Percentiles rank a stretch among this genome's conserved stretches.
These are phyloP conservation scores for Coemansia pectinata DNA, from an alignment of 192 early-diverging fungal genomes.

Conservation along the genomic window DNA sequence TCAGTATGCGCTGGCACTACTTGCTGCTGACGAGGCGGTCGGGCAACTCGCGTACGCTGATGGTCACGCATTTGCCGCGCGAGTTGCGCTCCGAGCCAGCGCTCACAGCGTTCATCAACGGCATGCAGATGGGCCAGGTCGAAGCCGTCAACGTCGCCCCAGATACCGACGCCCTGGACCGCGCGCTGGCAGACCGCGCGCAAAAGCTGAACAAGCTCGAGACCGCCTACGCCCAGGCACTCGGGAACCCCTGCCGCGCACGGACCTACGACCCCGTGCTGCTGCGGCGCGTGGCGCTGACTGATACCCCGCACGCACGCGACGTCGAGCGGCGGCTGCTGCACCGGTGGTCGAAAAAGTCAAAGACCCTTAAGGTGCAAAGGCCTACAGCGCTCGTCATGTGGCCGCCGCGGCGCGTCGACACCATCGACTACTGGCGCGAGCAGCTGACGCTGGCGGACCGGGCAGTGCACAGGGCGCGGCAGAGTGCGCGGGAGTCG, in stretches of 20 bases:
- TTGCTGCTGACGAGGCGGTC: constrained; percentile 48
- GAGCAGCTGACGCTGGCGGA: constrained; percentile 59
- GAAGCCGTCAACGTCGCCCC: constrained; percentile 67
- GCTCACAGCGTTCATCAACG: constrained; percentile 62
- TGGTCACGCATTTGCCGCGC: constrained; percentile 67
- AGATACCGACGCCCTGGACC: constrained; percentile 51
- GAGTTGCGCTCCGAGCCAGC: constrained; percentile 56
- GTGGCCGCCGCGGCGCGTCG: constrained; percentile 29
- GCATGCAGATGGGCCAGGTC: constrained; percentile 61
- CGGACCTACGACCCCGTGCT: constrained; percentile 63
- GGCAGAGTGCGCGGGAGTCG: neutral
- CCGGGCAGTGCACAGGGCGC: constrained; percentile 44
- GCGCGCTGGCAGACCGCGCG: constrained; percentile 55
- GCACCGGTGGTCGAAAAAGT: constrained; percentile 30
- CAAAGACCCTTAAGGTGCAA: neutral
- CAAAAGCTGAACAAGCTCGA: constrained; percentile 57
- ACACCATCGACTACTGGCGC: constrained; percentile 67
- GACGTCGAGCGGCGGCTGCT: constrained; percentile 34
- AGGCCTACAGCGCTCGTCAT: neutral
- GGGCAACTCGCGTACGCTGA: constrained; percentile 62
- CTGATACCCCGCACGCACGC: constrained; percentile 29
- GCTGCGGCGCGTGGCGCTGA: constrained; percentile 38
- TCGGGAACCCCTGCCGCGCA: constrained; percentile 71
- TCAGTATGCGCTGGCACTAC: constrained; percentile 58
- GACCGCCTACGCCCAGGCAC: constrained; percentile 55